Conservation (phyloP, 2,329 filamentous ascomycete genomes). For the Zasmidium angulare region DNA sequence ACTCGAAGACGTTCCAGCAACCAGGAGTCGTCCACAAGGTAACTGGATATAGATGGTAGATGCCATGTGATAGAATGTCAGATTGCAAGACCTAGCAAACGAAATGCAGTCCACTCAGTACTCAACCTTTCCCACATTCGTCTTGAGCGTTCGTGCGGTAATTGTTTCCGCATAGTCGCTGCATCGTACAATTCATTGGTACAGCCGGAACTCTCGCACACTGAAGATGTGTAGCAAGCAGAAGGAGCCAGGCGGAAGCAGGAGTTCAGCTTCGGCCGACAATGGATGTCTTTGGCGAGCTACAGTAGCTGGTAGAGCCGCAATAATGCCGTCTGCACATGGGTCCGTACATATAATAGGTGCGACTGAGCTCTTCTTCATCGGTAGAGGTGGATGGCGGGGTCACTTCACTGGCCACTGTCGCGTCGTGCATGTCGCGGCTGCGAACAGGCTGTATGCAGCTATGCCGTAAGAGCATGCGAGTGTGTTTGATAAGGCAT, state of each 20-base stretch:
- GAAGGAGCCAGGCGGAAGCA: not conserved
- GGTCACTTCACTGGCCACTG: not conserved
- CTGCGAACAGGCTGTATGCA: slow-evolving; percentile 2
- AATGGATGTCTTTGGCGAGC: not conserved
- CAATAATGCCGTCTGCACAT: not conserved
- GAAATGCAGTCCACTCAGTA: not conserved
- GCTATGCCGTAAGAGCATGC: not conserved
- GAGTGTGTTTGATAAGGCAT: not conserved
- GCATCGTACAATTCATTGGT: not conserved
- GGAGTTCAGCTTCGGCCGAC: not conserved
- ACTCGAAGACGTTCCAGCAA: not conserved
- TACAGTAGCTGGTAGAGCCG: not conserved
- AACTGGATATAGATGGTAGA: not conserved
- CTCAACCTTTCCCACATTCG: not conserved
- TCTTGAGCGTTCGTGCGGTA: too few species aligned
- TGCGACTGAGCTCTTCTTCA: not conserved
- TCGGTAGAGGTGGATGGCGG: not conserved
- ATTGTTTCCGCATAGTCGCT: too few species aligned
- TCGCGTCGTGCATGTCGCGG: not conserved
- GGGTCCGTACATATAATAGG: not conserved
- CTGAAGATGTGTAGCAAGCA: not conserved
- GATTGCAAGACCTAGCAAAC: not conserved
- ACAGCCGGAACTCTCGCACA: not conserved
- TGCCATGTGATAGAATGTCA: not conserved
- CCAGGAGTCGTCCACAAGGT: not conserved